phyloP scores from a whole-genome alignment of 2,329 filamentous ascomycete genomes.

The Monilinia vaccinii-corymbosi region DNA sequence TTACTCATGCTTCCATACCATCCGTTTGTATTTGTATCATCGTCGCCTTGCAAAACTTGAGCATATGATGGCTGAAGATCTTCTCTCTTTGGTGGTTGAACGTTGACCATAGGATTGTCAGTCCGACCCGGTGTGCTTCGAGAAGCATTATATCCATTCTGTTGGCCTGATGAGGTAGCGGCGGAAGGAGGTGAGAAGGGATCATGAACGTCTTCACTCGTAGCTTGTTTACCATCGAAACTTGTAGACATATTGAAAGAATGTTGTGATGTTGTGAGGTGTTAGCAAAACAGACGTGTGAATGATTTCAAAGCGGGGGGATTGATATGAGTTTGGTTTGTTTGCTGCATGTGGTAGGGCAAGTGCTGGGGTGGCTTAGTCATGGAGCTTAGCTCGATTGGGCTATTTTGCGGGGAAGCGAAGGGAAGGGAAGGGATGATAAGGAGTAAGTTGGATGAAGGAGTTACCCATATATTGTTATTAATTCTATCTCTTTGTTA shows the following conservation, averaged over 20 bases:
- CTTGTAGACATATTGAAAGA: constrained; percentile 1
- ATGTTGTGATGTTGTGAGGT: not conserved
- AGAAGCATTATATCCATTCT: constrained; percentile 15
- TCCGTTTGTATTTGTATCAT: constrained; percentile 61
- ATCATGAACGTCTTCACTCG: not conserved
- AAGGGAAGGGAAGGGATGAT: not conserved
- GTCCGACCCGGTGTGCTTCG: constrained; percentile 16
- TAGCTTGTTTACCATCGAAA: not conserved
- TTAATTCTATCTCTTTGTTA: too few species aligned
- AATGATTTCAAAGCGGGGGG: too few species aligned
- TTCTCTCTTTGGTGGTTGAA: constrained; percentile 71
- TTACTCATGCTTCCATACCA: constrained; percentile 86
- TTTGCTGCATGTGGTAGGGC: not conserved
- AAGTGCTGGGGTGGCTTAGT: too few species aligned
- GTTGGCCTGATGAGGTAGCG: not conserved
- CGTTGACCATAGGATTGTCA: constrained; percentile 47
- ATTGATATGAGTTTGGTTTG: too few species aligned
- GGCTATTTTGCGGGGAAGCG: not conserved
- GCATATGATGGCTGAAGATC: constrained; percentile 72
- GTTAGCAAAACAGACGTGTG: too few species aligned
- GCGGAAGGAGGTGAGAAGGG: not conserved
- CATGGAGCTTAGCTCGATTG: not conserved
- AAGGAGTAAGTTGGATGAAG: not conserved
- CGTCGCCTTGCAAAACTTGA: constrained; percentile 50
- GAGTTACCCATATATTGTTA: too few species aligned